Evolutionary conservation across 208 protist genomes (phyloP).

Genomic region (Lotmaria passim): DNA sequence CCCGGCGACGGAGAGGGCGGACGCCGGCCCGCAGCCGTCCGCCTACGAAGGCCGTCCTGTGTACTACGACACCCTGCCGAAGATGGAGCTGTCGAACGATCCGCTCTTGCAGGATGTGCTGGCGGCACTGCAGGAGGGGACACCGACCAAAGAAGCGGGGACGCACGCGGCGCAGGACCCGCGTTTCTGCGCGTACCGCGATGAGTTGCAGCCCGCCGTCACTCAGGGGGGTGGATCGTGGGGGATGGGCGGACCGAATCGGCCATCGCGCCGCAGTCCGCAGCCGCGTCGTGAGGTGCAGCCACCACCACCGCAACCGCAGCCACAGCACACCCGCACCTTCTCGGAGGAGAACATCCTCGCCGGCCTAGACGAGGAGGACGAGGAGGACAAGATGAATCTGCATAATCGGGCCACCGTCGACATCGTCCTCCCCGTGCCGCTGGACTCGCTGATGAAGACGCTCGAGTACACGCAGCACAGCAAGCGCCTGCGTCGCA

Average conservation of each 20-base stretch:
- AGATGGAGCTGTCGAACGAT: slow-evolving; percentile 14
- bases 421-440: slow-evolving; percentile 64
- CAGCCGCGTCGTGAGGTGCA: neutral
- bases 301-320: neutral
- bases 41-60: slow-evolving; percentile 23
- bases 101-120: slow-evolving; percentile 32
- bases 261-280: neutral
- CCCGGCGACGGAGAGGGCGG: neutral
- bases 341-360: slow-evolving; percentile 16
- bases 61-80: slow-evolving; percentile 30
- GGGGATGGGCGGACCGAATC: neutral
- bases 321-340: slow-evolving; percentile 13
- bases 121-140: slow-evolving; percentile 16
- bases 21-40: neutral
- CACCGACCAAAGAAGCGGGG: neutral
- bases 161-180: neutral
- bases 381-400: slow-evolving; percentile 64
- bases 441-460: slow-evolving; percentile 62
- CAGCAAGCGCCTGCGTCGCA: slow-evolving; percentile 45
- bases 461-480: slow-evolving; percentile 51
- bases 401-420: slow-evolving; percentile 71
- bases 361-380: slow-evolving; percentile 33
- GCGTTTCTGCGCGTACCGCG: neutral
- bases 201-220: neutral
- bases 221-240: neutral